Percentiles rank a stretch among this genome's conserved stretches.
phyloP scores from a whole-genome alignment of 2,329 filamentous ascomycete genomes.

The Epichloe festucae region DNA sequence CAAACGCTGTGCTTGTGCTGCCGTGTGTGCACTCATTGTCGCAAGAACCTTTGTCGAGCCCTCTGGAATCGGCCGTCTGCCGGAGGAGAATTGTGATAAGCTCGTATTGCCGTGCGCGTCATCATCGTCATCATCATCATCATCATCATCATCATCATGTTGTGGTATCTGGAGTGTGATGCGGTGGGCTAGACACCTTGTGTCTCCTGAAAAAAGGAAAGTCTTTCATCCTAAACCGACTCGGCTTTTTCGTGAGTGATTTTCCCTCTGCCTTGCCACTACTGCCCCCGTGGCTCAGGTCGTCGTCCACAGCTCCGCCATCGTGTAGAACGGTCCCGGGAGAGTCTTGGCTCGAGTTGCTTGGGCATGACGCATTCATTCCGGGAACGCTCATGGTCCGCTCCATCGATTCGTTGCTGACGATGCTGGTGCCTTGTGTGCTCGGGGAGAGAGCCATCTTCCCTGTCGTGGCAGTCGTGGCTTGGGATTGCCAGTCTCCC shows the following conservation, averaged over 20 bases:
- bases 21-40: not conserved
- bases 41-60: not conserved
- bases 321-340: constrained; percentile 15
- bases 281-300: constrained; percentile 25
- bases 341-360: constrained; percentile 15
- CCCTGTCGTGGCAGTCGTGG: constrained; percentile 48
- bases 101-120: not conserved
- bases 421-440: constrained; percentile 52
- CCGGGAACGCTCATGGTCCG: constrained; percentile 31
- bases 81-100: not conserved
- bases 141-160: constrained; percentile 13
- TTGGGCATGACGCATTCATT: constrained; percentile 25
- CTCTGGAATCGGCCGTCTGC: not conserved
- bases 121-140: constrained; percentile 10
- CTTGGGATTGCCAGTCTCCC: constrained; percentile 50
- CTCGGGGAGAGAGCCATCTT: constrained; percentile 53
- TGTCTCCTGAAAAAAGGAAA: constrained; percentile 43
- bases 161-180: constrained; percentile 20
- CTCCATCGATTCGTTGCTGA: constrained; percentile 46
- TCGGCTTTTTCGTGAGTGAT: constrained; percentile 47
- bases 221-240: constrained; percentile 50
- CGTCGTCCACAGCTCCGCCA: constrained; percentile 15
- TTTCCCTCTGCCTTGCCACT: constrained; percentile 35
- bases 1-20: too few relatives aligned
- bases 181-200: constrained; percentile 26